phyloP scores from a whole-genome alignment of 495 filamentous ascomycete species.

The Neurospora intermedia region DNA sequence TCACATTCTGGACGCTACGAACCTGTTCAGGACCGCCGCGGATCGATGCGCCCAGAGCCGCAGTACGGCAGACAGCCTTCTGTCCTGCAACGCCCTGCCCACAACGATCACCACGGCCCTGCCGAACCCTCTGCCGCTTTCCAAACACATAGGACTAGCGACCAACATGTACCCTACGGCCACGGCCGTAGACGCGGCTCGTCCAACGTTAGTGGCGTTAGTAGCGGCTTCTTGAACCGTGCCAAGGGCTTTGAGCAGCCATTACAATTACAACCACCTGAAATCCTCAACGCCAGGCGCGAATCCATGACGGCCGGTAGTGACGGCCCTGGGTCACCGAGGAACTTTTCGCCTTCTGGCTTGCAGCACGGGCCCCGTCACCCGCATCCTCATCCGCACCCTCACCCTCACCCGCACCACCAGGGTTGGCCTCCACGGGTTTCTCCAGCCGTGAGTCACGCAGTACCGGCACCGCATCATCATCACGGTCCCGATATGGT shows the following conservation, averaged over 20 bases:
- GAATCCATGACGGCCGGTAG: constrained; percentile 34
- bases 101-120: constrained; percentile 51
- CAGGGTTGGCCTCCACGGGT: constrained; percentile 40
- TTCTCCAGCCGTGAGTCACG: constrained; percentile 37
- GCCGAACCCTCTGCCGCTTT: constrained; percentile 89
- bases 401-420: constrained; percentile 21
- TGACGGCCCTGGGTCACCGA: constrained; percentile 37
- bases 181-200: constrained; percentile 74
- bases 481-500: constrained; percentile 21
- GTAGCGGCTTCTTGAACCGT: constrained; percentile 51
- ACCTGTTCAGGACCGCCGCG: constrained; percentile 69
- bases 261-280: constrained; percentile 30
- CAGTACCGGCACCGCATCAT: constrained; percentile 36
- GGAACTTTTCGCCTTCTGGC: constrained; percentile 31
- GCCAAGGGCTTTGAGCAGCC: constrained; percentile 36
- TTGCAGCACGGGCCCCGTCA: constrained; percentile 20
- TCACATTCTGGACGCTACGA: constrained; percentile 92
- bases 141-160: constrained; percentile 63
- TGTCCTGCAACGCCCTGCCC: constrained; percentile 57
- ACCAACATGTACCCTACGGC: constrained; percentile 60
- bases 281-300: constrained; percentile 32
- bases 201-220: constrained; percentile 92
- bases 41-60: constrained; percentile 44
- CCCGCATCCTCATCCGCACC: constrained; percentile 21
- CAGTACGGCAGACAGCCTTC: constrained; percentile 59